These are phyloP conservation scores for Massospora cicadina DNA, from an alignment of 371 early-diverging fungal species.

Conservation along the genomic window DNA sequence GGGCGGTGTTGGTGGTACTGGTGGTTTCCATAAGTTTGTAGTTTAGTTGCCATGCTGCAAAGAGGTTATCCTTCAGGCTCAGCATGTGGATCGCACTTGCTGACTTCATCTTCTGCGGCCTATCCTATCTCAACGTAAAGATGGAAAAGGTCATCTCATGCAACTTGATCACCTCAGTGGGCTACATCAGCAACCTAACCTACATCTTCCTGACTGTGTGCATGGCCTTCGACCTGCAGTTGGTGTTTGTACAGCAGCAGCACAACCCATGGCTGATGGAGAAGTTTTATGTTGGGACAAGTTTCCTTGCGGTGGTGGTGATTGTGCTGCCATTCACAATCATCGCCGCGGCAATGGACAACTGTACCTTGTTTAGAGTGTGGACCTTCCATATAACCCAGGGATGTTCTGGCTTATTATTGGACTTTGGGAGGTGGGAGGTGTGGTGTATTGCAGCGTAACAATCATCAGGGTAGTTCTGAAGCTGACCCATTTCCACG, in stretches of 20 bases:
- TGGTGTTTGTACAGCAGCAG: slow-evolving; percentile 12
- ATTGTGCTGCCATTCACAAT: slow-evolving; percentile 11
- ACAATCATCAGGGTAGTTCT: slow-evolving; percentile 10
- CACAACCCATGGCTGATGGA: slow-evolving; percentile 10
- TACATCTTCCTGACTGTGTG: slow-evolving; percentile 8
- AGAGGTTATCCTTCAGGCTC: neutral
- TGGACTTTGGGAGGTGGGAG: slow-evolving; percentile 7
- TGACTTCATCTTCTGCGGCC: slow-evolving; percentile 7
- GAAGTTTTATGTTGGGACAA: slow-evolving; percentile 7
- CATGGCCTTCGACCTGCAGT: slow-evolving; percentile 11
- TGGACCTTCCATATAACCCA: slow-evolving; percentile 3
- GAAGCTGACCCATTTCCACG: slow-evolving; percentile 9
- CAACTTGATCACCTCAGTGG: slow-evolving; percentile 8
- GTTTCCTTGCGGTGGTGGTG: slow-evolving; percentile 8
- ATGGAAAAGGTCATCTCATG: neutral
- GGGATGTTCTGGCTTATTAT: slow-evolving; percentile 8
- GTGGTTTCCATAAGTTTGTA: neutral
- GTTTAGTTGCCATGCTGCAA: slow-evolving; percentile 6
- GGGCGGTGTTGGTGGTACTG: slow-evolving; percentile 6
- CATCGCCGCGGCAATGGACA: slow-evolving; percentile 10
- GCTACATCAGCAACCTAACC: slow-evolving; percentile 8
- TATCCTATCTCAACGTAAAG: slow-evolving; percentile 4
- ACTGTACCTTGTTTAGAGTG: slow-evolving; percentile 3
- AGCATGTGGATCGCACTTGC: neutral
- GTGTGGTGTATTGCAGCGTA: slow-evolving; percentile 4